A percentile compares a stretch with the other conserved stretches of the same genome.
Conservation (phyloP, 768 basidiomycete genomes). For the Amanita rubescens region DNA sequence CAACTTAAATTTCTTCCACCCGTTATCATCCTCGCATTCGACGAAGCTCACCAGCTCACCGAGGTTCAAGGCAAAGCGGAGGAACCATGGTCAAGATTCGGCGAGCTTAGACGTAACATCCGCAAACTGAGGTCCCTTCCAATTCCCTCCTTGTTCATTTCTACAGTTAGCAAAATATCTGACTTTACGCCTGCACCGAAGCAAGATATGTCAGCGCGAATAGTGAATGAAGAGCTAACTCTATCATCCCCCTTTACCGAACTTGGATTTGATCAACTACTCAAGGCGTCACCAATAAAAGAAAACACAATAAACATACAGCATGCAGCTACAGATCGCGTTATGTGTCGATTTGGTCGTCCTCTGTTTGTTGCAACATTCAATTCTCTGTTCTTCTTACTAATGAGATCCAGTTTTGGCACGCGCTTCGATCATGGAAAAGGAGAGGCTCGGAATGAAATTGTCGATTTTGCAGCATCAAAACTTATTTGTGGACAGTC, state of each 20-base stretch:
- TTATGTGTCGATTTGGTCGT: neutral
- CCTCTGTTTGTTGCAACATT: neutral
- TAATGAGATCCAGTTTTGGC: neutral
- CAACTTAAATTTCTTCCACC: neutral
- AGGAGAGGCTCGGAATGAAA: constrained; percentile 16
- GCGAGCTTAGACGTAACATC: too few relatives aligned
- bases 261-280: neutral
- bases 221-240: neutral
- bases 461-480: neutral
- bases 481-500: neutral
- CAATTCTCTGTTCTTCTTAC: too few relatives aligned
- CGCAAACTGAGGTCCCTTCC: neutral
- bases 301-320: too few relatives aligned
- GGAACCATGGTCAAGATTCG: neutral
- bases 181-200: neutral
- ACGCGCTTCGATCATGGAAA: neutral
- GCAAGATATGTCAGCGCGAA: neutral
- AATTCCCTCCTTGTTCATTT: neutral
- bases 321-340: too few relatives aligned
- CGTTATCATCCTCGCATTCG: neutral
- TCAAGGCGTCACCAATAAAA: neutral
- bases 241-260: neutral
- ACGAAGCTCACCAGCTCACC: too few relatives aligned
- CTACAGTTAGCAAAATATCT: neutral
- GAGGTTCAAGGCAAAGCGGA: neutral